These are phyloP conservation scores for Metarhizium robertsii DNA, from an alignment of 2,329 filamentous ascomycete genomes.

Conservation along the genomic window DNA sequence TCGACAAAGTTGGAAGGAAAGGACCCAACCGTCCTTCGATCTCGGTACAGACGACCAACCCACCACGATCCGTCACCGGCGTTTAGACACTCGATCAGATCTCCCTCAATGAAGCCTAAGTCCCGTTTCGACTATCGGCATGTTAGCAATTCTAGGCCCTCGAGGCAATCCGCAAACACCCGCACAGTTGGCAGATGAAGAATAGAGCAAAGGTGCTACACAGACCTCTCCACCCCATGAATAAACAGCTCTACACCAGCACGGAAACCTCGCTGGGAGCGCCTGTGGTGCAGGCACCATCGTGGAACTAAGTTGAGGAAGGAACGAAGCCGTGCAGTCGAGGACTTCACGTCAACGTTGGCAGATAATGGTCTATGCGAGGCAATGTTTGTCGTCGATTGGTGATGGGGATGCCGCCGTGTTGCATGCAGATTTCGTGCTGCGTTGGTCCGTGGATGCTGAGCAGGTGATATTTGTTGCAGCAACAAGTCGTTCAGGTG, in stretches of 20 bases:
- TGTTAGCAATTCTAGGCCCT: neutral
- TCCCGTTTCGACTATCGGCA: conserved; percentile 68
- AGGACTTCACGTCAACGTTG: neutral
- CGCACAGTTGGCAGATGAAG: neutral
- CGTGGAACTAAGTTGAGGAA: conserved; percentile 10
- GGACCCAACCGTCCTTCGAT: conserved; percentile 80
- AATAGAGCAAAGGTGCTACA: neutral
- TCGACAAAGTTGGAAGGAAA: conserved; percentile 98
- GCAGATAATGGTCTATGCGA: neutral
- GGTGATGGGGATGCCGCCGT: neutral
- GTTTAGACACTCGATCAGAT: conserved; percentile 96
- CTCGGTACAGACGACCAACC: conserved; percentile 84
- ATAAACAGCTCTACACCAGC: conserved; percentile 85
- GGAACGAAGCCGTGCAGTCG: neutral
- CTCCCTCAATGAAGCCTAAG: conserved; percentile 92
- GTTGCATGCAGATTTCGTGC: neutral
- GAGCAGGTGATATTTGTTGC: neutral
- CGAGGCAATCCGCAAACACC: neutral
- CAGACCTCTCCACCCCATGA: conserved; percentile 81
- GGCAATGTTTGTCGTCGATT: neutral
- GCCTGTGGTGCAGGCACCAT: conserved; percentile 49
- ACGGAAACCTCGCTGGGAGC: conserved; percentile 73
- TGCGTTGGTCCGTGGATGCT: neutral
- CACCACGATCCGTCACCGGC: conserved; percentile 98
- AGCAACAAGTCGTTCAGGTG: neutral